Evolutionary conservation across 306 rosid genomes (phyloP).

Genomic region (Rubus parviflorus): DNA sequence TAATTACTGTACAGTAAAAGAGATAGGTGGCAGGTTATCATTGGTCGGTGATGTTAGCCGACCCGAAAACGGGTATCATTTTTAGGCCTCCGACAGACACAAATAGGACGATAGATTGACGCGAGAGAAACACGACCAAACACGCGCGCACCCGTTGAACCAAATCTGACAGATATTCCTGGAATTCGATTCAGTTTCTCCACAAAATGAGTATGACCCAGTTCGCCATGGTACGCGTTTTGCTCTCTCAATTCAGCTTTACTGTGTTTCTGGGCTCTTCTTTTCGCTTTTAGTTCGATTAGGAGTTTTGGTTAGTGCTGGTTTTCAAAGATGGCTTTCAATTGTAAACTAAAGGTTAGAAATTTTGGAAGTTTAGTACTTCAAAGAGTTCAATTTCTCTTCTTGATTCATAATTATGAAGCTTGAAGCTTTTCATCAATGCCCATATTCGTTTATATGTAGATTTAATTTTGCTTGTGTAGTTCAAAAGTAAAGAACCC

Average conservation of each 20-base stretch:
- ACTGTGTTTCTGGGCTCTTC: too few relatives aligned
- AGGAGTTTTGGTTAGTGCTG: neutral
- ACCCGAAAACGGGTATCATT: neutral
- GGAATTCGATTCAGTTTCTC: constrained; percentile 2
- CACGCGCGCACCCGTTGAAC: constrained; percentile 1
- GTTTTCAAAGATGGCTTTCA: constrained; percentile 18
- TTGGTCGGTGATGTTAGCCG: neutral
- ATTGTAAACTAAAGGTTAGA: constrained; percentile 9
- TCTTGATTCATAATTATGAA: neutral
- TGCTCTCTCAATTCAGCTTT: neutral
- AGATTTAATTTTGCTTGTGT: neutral
- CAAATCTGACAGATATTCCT: constrained; percentile 16
- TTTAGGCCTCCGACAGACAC: constrained; percentile 5
- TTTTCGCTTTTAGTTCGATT: too few relatives aligned
- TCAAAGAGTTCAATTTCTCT: neutral
- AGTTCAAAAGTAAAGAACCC: neutral
- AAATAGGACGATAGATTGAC: neutral
- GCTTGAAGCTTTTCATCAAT: neutral
- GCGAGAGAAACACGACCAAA: neutral
- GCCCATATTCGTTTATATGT: neutral
- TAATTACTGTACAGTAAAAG: too few relatives aligned
- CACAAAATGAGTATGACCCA: constrained; percentile 62
- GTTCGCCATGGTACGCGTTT: constrained; percentile 75
- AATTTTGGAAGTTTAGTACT: neutral
- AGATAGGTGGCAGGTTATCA: neutral